These are phyloP conservation scores for Xylariaceae sp. DNA, from an alignment of 2,329 filamentous ascomycete genomes.

Conservation along the genomic window DNA sequence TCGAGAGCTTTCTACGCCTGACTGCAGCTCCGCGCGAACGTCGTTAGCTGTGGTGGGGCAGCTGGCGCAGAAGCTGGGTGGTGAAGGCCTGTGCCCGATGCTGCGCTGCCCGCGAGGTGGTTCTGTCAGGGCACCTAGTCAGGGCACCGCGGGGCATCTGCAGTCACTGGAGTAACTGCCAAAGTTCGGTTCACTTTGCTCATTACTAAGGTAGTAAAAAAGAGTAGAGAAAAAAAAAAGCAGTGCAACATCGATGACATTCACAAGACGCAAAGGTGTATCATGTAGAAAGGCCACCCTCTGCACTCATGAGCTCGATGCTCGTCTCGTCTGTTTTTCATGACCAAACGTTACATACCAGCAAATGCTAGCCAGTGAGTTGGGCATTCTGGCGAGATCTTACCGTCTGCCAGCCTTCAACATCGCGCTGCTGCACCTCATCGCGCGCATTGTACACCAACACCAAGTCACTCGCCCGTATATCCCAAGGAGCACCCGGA, in stretches of 20 bases:
- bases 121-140: no score
- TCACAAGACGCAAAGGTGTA: no score
- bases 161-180: no score
- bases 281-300: no score
- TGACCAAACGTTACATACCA: neutral
- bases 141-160: no score
- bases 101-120: no score
- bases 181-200: no score
- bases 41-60: neutral
- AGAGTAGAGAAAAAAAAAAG: no score
- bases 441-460: slow-evolving; percentile 8
- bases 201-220: no score
- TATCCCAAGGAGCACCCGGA: slow-evolving; percentile 1
- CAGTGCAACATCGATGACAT: no score
- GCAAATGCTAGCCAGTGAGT: slow-evolving; percentile 17
- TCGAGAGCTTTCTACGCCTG: slow-evolving; percentile 25
- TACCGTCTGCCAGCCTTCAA: slow-evolving; percentile 23
- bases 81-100: slow-evolving; percentile 10
- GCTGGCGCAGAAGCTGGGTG: slow-evolving; percentile 9
- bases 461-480: slow-evolving; percentile 10
- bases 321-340: neutral
- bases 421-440: slow-evolving; percentile 16
- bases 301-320: neutral
- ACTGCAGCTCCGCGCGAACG: no score
- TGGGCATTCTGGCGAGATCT: slow-evolving; percentile 20